These are phyloP conservation scores for Boletus rubescentipes DNA, from an alignment of 768 basidiomycete species.

Conservation along the genomic window DNA sequence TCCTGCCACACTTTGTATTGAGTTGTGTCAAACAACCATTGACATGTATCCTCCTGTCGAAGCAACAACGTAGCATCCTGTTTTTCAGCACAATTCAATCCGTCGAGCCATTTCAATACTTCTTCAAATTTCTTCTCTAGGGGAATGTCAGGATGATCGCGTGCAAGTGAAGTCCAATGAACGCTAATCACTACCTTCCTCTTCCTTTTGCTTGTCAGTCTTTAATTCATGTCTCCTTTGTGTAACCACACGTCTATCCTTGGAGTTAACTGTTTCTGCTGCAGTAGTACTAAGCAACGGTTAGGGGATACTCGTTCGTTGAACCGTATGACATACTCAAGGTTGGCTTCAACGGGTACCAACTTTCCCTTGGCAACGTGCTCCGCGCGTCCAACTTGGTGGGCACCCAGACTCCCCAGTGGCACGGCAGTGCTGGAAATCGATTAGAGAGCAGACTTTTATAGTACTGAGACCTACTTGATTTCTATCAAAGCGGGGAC, in stretches of 20 bases:
- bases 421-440: background rate
- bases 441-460: background rate
- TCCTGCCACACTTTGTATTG: constrained; percentile 2
- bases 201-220: background rate
- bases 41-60: background rate
- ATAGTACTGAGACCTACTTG: background rate
- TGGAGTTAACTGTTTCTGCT: too few relatives aligned
- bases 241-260: background rate
- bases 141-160: background rate
- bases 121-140: background rate
- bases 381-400: background rate
- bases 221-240: background rate
- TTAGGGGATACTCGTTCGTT: background rate
- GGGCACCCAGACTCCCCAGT: background rate
- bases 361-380: too few relatives aligned
- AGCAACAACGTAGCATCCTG: background rate
- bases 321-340: background rate
- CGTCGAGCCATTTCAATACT: constrained; percentile 2
- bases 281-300: background rate
- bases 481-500: background rate
- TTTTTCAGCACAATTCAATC: constrained; percentile 2
- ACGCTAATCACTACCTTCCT: background rate
- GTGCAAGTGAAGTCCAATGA: background rate
- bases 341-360: too few relatives aligned
- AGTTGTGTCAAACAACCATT: constrained; percentile 1